phyloP scores from a whole-genome alignment of 345 rosid genomes.

The Salix dunnii region DNA sequence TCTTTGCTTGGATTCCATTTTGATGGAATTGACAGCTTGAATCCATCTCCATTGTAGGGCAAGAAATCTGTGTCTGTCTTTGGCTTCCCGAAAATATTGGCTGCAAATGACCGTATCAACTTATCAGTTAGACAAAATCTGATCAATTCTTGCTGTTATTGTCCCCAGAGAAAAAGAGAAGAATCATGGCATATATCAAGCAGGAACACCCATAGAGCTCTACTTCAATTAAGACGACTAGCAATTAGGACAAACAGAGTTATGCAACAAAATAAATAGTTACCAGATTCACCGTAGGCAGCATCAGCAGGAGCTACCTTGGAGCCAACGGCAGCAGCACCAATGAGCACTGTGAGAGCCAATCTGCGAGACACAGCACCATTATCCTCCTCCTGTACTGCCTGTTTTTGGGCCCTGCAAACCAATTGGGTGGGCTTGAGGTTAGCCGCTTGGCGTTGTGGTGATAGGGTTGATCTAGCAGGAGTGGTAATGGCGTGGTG shows the following conservation, averaged over 20 bases:
- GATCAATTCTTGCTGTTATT: not conserved
- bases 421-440: slow-evolving; percentile 47
- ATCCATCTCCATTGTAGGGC: slow-evolving; percentile 69
- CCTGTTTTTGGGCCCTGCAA: slow-evolving; percentile 70
- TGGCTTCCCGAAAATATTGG: slow-evolving; percentile 90
- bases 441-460: slow-evolving; percentile 38
- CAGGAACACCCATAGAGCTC: too few species aligned
- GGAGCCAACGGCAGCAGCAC: slow-evolving; percentile 75
- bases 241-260: too few species aligned
- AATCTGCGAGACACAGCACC: slow-evolving; percentile 60
- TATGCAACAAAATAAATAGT: too few species aligned
- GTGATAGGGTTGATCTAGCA: slow-evolving; percentile 34
- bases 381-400: slow-evolving; percentile 30
- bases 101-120: slow-evolving; percentile 35
- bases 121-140: not conserved
- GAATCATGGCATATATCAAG: too few species aligned
- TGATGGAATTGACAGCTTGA: slow-evolving; percentile 67
- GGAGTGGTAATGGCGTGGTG: slow-evolving; percentile 50
- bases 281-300: slow-evolving; percentile 96
- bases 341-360: slow-evolving; percentile 73
- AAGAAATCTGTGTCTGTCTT: slow-evolving; percentile 75
- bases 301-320: slow-evolving; percentile 93
- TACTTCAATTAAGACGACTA: too few species aligned
- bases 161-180: too few species aligned
- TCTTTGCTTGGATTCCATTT: slow-evolving; percentile 99